Percentiles rank a stretch among this genome's conserved stretches.
Evolutionary conservation across 2,329 filamentous ascomycete genomes (phyloP).

Genomic region (Mycosphaerelloides madeirae): DNA sequence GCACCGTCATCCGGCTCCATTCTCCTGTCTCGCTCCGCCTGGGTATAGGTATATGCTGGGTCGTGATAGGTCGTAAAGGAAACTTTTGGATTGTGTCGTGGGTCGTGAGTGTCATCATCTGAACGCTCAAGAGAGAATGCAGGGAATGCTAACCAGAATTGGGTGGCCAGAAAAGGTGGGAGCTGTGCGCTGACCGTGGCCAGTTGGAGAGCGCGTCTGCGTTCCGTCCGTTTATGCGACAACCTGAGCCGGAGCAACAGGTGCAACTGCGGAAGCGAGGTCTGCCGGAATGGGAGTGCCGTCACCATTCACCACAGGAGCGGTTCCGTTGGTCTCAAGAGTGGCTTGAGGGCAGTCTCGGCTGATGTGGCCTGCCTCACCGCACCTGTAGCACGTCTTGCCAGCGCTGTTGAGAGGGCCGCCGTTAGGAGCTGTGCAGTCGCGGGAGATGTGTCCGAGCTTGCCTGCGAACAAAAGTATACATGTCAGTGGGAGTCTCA

Average conservation of each 20-base stretch:
- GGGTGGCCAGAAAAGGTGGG: constrained; percentile 19
- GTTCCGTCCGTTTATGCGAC: constrained; percentile 36
- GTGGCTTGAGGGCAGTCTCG: constrained; percentile 78
- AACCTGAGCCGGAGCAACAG: constrained; percentile 40
- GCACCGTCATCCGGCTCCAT: constrained; percentile 18
- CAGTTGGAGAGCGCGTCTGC: constrained; percentile 12
- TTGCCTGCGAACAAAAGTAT: too few relatives aligned
- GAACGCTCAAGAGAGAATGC: constrained; percentile 22
- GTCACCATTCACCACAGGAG: constrained; percentile 28
- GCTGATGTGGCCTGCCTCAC: constrained; percentile 92
- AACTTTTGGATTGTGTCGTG: constrained; percentile 24
- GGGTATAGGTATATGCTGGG: constrained; percentile 27
- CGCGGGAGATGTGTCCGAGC: constrained; percentile 85
- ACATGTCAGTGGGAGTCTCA: too few relatives aligned
- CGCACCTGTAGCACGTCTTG: constrained; percentile 98
- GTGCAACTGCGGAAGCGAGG: constrained; percentile 37
- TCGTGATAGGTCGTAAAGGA: constrained; percentile 28
- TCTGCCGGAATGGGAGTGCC: constrained; percentile 31
- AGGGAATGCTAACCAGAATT: constrained; percentile 16
- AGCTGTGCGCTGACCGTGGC: constrained; percentile 12
- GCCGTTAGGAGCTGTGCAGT: constrained; percentile 95
- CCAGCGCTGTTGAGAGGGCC: constrained; percentile 84
- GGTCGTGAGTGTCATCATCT: constrained; percentile 24
- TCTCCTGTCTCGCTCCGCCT: constrained; percentile 20
- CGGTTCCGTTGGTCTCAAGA: constrained; percentile 29